Percentiles rank a stretch among this genome's conserved stretches.
phyloP scores from a whole-genome alignment of 306 rosid species.

The Casuarina glauca region DNA sequence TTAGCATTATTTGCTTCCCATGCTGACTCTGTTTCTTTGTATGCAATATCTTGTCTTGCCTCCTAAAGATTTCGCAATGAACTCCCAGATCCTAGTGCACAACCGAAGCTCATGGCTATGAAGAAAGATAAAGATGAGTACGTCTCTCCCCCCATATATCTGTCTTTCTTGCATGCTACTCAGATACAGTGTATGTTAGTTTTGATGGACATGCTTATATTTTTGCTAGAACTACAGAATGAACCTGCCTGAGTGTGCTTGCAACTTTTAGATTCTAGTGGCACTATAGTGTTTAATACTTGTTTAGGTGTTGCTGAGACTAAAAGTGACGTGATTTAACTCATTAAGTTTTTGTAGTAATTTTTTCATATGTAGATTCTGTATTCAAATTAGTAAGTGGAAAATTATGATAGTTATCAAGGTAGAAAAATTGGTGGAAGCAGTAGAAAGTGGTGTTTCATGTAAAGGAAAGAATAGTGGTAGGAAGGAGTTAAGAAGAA shows the following conservation, averaged over 20 bases:
- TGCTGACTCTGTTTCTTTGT: constrained; percentile 31
- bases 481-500: not conserved
- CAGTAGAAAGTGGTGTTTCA: no score
- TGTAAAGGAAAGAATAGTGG: not conserved
- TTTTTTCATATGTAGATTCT: not conserved
- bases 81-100: constrained; percentile 98
- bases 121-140: constrained; percentile 93
- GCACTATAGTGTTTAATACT: not conserved
- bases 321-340: not conserved
- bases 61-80: constrained; percentile 84
- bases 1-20: constrained; percentile 16
- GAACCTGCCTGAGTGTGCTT: not conserved
- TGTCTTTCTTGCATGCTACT: constrained; percentile 13
- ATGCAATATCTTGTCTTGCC: constrained; percentile 21
- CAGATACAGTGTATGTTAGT: not conserved
- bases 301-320: not conserved
- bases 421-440: not conserved
- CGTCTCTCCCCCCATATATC: constrained; percentile 34
- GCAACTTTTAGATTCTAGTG: not conserved
- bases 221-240: not conserved
- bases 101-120: constrained; percentile 91
- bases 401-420: not conserved
- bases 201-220: not conserved
- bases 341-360: not conserved
- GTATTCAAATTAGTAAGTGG: not conserved